Evolutionary conservation across 148 eudicot species (phyloP), one percentile per base, ranked within the genome.

Genomic region (Drosera capensis): DNA sequence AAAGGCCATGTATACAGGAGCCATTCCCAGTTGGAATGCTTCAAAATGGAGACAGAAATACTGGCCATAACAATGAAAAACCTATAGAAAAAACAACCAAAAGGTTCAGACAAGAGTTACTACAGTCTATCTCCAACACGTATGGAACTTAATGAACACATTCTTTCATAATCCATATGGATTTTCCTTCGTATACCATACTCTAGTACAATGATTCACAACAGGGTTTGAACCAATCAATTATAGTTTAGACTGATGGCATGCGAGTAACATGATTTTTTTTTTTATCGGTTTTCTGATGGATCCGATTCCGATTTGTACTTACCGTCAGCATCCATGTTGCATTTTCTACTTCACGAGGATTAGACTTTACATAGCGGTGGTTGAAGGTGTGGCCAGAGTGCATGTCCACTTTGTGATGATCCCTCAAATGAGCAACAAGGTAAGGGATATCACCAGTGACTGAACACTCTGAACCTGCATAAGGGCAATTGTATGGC

Each of bases 1-100:
- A 48, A 82, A 82, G 22, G 94, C 94, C 87, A 82, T 82, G 47
- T 82, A 82, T 20, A 79, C 94, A 26, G 94, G 87, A 3, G 87
- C 94, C 83, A 82, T 72, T 3, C 94, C 86, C 1, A 82, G 83
- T 55, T 82, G 94, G 37, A 82, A 79, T 7, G 94, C 94, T 68
- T 82, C 94, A 14, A 82, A 82, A 57, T 82, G 93, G 51, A 82
- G 93, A 57, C 93, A 82, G 51, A 82, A 82, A 48, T 79, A 82
- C 63, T 79, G 78, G 23, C 94, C 94, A 40, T 75, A 82, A 44
- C 94, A 82, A 61, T 82, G 78, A 59, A 82, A 82, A 30, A 82
- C 94, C 94, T 82, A 66, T 20, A 25, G 30, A 58, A 21, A 18
- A 21, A 18, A n/a, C n/a, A n/a, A n/a, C n/a, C n/a, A n/a, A n/a